Evolutionary conservation across 768 basidiomycete genomes (phyloP), one percentile per base, ranked within the genome.

Genomic region (Phallus indusiatus): DNA sequence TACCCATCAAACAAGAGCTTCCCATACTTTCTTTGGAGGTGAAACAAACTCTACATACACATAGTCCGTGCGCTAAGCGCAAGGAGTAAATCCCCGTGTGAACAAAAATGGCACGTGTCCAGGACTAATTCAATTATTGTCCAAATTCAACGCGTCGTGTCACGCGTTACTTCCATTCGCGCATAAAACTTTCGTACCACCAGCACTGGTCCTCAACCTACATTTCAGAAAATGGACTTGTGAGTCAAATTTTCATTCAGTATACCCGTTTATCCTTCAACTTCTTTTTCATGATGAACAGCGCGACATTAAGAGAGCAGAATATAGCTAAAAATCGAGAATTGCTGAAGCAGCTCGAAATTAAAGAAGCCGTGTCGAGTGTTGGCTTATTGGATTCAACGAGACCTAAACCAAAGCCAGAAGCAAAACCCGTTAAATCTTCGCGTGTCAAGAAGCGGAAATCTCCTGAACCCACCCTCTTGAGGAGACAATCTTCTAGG

Each of bases 321-420:
- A 92, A 90, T 65, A 90, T 92, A 49, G 88, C 86, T 12, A 80
- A 86, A 54, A 93, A 93, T 67, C 83, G 81, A 47, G 84, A 81
- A 2, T 74, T 91, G 9, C 75, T 93, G 37, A 83, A 87, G 63
- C 72, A 88, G 66, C 78, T 92, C 17, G 81, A 87, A 17, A 75
- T 89, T 34, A 78, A 81, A 64, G 79, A 80, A 63, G 81, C 81
- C 1, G 76, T 77, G 37, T 70, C 74, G 5, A 69, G 73, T 16
- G 73, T 88, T 8, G 76, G 77, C 18, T 65, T 81, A 10, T 68
- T 36, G 36, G 48, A 76, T 10, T 71, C 62, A 17, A 11, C 14
- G 14, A 81, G 69, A 59, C 71, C 63, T 60, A 77, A 74, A 53
- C 72, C 67, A 6, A 28, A 74, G 61, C 56, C 68, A 4, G 78